A percentile compares a stretch with the other conserved stretches of the same genome.
Evolutionary conservation across 2,329 filamentous ascomycete species (phyloP).

Genomic region (Ilyonectria robusta): DNA sequence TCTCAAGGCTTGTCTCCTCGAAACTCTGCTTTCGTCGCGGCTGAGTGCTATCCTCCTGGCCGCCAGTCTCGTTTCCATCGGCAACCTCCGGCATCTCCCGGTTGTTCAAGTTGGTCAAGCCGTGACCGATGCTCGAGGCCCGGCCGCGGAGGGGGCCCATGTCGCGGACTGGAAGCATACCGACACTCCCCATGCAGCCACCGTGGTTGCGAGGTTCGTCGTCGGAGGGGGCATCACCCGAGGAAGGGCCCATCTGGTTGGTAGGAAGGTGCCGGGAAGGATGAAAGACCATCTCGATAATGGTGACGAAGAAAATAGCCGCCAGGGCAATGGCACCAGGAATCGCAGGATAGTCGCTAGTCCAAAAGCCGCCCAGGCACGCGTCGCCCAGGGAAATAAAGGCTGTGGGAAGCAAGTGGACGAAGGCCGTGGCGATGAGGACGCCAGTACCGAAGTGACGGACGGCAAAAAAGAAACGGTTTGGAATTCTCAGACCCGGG

Average conservation of each 20-base stretch:
- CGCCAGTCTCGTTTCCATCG: conserved; percentile 31
- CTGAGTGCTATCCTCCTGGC: conserved; percentile 33
- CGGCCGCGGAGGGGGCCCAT: conserved; percentile 54
- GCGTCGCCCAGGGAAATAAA: conserved; percentile 74
- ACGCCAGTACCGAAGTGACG: conserved; percentile 86
- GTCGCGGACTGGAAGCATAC: conserved; percentile 50
- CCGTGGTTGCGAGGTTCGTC: conserved; percentile 25
- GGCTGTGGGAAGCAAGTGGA: conserved; percentile 79
- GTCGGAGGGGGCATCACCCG: not conserved
- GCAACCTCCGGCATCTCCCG: conserved; percentile 34
- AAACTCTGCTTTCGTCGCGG: conserved; percentile 37
- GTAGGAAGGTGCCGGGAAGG: conserved; percentile 54
- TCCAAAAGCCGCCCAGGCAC: conserved; percentile 83
- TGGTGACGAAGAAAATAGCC: conserved; percentile 83
- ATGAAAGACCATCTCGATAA: conserved; percentile 80
- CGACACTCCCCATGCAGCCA: conserved; percentile 45
- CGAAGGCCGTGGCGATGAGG: conserved; percentile 81
- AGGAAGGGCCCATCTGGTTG: conserved; percentile 23
- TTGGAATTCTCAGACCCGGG: conserved; percentile 68
- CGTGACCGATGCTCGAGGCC: conserved; percentile 52
- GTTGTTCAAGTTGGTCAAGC: conserved; percentile 50
- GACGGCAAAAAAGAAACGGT: conserved; percentile 68
- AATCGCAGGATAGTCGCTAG: conserved; percentile 80
- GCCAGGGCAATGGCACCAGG: conserved; percentile 85
- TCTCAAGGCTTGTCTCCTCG: conserved; percentile 44